These are phyloP conservation scores for Massariosphaeria phaeospora DNA, from an alignment of 495 filamentous ascomycete genomes.

Conservation along the genomic window DNA sequence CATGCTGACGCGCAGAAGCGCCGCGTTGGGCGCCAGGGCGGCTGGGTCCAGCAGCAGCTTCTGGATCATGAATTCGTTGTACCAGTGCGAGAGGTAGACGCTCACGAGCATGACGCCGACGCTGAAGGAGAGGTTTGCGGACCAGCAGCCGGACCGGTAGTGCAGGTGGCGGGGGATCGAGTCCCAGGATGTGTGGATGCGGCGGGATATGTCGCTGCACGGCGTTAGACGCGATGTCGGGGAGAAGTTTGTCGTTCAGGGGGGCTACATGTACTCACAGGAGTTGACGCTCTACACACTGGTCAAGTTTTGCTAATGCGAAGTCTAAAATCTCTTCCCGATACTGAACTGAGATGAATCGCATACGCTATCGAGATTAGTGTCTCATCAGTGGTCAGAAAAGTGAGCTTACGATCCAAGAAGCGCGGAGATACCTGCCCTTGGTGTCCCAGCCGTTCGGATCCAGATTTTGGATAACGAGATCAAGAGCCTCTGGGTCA, in stretches of 20 bases:
- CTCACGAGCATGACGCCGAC: constrained; percentile 6
- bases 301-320: constrained; percentile 5
- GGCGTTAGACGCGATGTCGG: background rate
- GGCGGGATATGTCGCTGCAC: constrained; percentile 15
- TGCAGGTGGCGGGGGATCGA: constrained; percentile 1
- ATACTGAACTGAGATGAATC: background rate
- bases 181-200: constrained; percentile 1
- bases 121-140: background rate
- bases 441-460: constrained; percentile 20
- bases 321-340: constrained; percentile 27
- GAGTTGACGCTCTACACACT: background rate
- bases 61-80: constrained; percentile 26
- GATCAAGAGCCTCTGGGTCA: background rate
- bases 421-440: background rate
- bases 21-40: background rate
- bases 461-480: background rate
- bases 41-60: constrained; percentile 12
- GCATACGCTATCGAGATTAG: constrained; percentile 1
- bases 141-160: constrained; percentile 14
- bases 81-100: constrained; percentile 14
- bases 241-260: background rate
- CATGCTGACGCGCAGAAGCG: constrained; percentile 6
- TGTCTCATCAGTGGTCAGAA: background rate
- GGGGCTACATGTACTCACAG: background rate
- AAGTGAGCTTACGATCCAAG: constrained; percentile 3